A percentile compares a stretch with the other conserved stretches of the same genome.
phyloP scores from a whole-genome alignment of 768 basidiomycete genomes.

The Hysterangium stoloniferum region DNA sequence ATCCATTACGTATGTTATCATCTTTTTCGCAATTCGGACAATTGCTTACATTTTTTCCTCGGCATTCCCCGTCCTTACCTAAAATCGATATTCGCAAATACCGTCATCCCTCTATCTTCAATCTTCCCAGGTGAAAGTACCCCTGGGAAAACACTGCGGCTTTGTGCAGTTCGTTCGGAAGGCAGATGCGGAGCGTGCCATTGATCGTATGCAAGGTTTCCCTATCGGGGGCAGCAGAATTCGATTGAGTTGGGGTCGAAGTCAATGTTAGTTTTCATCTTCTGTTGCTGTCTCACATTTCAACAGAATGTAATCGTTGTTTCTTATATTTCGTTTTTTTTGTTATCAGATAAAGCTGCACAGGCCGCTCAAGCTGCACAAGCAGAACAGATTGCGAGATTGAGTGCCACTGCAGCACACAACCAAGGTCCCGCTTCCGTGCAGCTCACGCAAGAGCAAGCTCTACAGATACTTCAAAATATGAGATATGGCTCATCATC shows the following conservation, averaged over 20 bases:
- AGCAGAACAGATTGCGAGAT: slow-evolving; percentile 28
- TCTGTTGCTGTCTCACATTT: not conserved
- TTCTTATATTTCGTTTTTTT: not conserved
- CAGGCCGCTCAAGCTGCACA: slow-evolving; percentile 57
- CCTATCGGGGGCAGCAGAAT: slow-evolving; percentile 90
- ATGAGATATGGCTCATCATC: slow-evolving; percentile 24
- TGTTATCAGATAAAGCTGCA: slow-evolving; percentile 69
- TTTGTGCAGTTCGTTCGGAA: slow-evolving; percentile 94
- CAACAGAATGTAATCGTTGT: slow-evolving; percentile 6
- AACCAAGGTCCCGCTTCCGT: slow-evolving; percentile 17
- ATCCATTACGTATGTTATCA: slow-evolving; percentile 71
- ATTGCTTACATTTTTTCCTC: slow-evolving; percentile 4
- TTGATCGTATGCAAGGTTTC: slow-evolving; percentile 96
- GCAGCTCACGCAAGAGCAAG: slow-evolving; percentile 53
- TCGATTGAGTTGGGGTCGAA: slow-evolving; percentile 87
- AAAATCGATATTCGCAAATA: not conserved
- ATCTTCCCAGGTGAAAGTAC: slow-evolving; percentile 98
- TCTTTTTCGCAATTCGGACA: not conserved
- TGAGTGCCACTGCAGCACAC: slow-evolving; percentile 38
- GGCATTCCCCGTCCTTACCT: not conserved
- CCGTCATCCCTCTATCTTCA: not conserved
- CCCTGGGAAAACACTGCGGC: slow-evolving; percentile 90
- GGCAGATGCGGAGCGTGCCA: slow-evolving; percentile 84
- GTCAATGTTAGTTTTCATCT: slow-evolving; percentile 66
- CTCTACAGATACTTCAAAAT: slow-evolving; percentile 53